Base-by-base conservation (phyloP, 345 rosid genomes). In the Leavenworthia alabamica region DNA sequence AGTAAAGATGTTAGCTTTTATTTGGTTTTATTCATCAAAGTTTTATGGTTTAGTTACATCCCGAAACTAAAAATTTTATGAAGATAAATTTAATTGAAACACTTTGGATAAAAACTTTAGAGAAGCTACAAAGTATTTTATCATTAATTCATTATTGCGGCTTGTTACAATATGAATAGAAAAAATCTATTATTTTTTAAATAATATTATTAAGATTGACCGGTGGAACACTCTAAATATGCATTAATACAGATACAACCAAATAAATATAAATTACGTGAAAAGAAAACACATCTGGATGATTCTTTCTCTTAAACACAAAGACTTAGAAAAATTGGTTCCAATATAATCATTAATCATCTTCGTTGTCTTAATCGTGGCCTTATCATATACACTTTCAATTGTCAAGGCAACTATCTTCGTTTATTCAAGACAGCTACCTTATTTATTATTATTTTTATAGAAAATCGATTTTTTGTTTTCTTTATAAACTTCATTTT, bases 381-480 rank as follows among this genome's bases (percentile, higher is more conserved):
- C 62, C 48, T 56, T 26, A 56, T 56, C 49, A 56, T 56, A 5
- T 56, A 56, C 62, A 26, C 48, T 15, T 56, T 40, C 48, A 26
- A 10, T n/a, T 24, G 27, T 42, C 40, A 28, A 43, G 23, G 29
- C 39, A 29, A 28, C 10, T 35, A 56, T 28, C 8, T 56, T 56
- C 61, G 40, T 42, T 42, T 58, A 12, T 60, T 44, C 31, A 44
- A 13, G 40, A 59, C 29, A 29, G 32, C 43, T 60, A 43, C 44
- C 9, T 13, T 13, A 20, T 32, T 27, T 36, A 15, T 22, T 0
- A 6, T 55, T n/a, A n/a, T 36, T 5, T 8, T 26, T 15, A n/a
- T n/a, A n/a, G n/a, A n/a, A n/a, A n/a, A n/a, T n/a, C n/a, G n/a
- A n/a, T n/a, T 41, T 41, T 7, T n/a, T 37, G 10, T 13, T 5